Base-by-base conservation (phyloP, 805 yeast genomes). In the Yamadazyma sp. region DNA sequence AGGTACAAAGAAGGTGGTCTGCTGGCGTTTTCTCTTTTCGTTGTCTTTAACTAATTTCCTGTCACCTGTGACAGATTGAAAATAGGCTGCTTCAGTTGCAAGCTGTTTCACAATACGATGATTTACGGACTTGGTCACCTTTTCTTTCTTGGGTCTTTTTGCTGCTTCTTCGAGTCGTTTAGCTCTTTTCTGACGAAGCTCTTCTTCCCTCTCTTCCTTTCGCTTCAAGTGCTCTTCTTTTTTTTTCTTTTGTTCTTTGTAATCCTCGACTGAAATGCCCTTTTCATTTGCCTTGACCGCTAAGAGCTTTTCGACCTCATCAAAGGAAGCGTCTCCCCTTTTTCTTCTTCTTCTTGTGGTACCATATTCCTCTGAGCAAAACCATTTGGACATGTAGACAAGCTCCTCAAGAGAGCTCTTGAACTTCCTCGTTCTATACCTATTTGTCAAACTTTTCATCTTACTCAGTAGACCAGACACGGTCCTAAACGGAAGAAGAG, bases 341-440 rank as follows among this genome's bases (percentile, higher is more conserved):
- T 29, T 36, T 26, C 41, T 16, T 28, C 35, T 35, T 19, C 41
- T 26, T 22, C 24, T 6, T 11, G 14, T 29, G 9, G 29, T 14
- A 3, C 37, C 41, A 31, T 40, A 45, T n/a, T 28, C 41, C 11
- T 45, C 44, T 25, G 60, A 53, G 1, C 55, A 34, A 29, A 54
- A 57, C 73, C 73, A 67, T 37, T 62, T 55, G 0, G 72, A 70
- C 36, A 63, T 69, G 41, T 66, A 67, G 6, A 63, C 44, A 17
- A 68, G 54, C 19, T 59, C 45, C 24, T 65, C 71, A n/a, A 52
- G 46, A 5, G 42, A 35, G 27, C 46, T 57, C 25, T 55, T 53
- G 37, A 64, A 64, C 18, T 47, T 52, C 9, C 54, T 53, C 41
- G 49, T 53, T 35, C 72, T 45, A 26, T 42, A 36, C 9, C 30